A percentile compares a stretch with the other conserved stretches of the same genome.
These are phyloP conservation scores for Scedosporium minutisporum DNA, from an alignment of 2,329 filamentous ascomycete species.

Conservation along the genomic window DNA sequence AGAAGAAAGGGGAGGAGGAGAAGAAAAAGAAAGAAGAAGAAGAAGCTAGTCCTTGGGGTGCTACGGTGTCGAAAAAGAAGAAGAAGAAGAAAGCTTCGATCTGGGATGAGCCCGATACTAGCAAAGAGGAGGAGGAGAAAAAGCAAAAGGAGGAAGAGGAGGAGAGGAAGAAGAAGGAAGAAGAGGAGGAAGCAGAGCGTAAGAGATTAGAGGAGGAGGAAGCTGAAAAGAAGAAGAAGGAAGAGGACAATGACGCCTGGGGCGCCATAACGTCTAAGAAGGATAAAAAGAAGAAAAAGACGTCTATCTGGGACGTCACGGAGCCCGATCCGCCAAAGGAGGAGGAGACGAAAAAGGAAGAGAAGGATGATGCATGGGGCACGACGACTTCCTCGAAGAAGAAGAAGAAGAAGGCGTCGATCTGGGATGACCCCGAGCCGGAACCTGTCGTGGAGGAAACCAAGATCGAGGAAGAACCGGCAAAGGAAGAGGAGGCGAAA, in stretches of 20 bases:
- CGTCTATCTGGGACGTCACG: conserved; percentile 1
- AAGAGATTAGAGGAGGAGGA: too few species aligned
- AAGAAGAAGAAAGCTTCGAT: conserved; percentile 16
- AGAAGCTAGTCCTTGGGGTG: conserved; percentile 13
- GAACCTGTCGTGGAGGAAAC: conserved; percentile 1
- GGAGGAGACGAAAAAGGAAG: conserved; percentile 10
- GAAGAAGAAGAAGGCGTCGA: conserved; percentile 16
- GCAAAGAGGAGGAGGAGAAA: neutral
- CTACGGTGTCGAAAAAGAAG: conserved; percentile 19
- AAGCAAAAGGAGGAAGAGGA: conserved; percentile 7
- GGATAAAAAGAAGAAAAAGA: conserved; percentile 15
- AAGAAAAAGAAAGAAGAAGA: conserved; percentile 10
- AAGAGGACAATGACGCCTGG: conserved; percentile 11
- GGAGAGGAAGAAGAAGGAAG: neutral
- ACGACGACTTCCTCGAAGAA: conserved; percentile 19
- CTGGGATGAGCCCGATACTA: neutral
- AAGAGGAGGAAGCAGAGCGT: neutral
- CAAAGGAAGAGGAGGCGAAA: conserved; percentile 8
- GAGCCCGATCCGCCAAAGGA: neutral
- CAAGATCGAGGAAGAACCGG: conserved; percentile 2
- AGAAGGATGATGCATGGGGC: conserved; percentile 13
- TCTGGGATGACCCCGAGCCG: neutral
- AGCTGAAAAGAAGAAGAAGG: conserved; percentile 9
- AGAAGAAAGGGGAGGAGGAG: too few species aligned
- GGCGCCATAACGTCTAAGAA: conserved; percentile 19